Evolutionary conservation across 2,329 filamentous ascomycete species (phyloP), one percentile per base, ranked within the genome.

Genomic region (Chaetoscypha palmicola): DNA sequence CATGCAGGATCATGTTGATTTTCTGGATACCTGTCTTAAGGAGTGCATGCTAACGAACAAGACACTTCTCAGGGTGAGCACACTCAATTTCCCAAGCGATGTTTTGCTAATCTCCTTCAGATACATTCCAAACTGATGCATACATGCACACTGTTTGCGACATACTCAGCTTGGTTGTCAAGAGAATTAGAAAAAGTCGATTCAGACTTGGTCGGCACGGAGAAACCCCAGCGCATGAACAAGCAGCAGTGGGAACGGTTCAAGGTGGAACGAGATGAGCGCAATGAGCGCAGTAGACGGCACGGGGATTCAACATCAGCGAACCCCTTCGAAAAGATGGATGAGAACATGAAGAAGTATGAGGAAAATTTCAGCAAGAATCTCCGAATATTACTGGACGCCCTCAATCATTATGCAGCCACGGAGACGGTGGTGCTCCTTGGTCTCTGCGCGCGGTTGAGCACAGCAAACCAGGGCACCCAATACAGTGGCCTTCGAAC

Each of bases 1-100:
- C 60, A 98, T 98, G 92, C 88, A 97, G 67, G 90, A 97, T 60
- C 92, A 98, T 66, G 90, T 98, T 48, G 92, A 97, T 66, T 98
- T 98, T 64, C 69, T 98, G 37, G 92, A 96, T 58, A 97, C 92
- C 3, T 98, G 92, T 63, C 72, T 98, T 58, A 98, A 97, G 67
- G 92, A 97, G 68, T 97, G 92, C 70, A 97, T 97, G 89, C 74
- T 98, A 52, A 98, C 92, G 16, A 96, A 98, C 64, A 88, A 87
- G 61, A 96, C 95, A 68, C 74, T 98, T 5, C 69, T 98, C 4
- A 83, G 88, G 66, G 91, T 95, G 74, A 30, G 51, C 48, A 21
- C 11, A 31, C 33, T n/a, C 40, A 31, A 45, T 39, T 30, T 22
- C 23, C 4, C 28, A 23, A 22, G 40, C 26, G 9, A 14, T 35